Evolutionary conservation across 768 basidiomycete species (phyloP), one percentile per base, ranked within the genome.

Genomic region (Holtermannia corniformis): DNA sequence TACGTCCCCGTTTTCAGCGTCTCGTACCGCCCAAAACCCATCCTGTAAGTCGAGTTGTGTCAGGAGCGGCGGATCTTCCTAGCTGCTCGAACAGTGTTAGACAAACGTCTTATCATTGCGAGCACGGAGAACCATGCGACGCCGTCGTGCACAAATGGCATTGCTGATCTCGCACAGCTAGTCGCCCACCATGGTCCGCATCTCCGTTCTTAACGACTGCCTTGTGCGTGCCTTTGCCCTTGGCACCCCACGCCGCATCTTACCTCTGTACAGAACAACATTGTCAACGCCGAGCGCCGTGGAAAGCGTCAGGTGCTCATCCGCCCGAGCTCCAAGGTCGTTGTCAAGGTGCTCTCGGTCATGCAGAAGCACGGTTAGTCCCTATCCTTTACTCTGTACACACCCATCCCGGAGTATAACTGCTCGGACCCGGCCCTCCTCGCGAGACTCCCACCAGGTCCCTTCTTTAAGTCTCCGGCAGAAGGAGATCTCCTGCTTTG

Each of bases 281-380:
- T 96, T 63, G 89, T 95, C 83, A 99, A 99, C 64, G 95, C 95
- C 71, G 95, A 97, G 80, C 89, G 90, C 73, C 87, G 91, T 71
- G 95, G 95, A 70, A 99, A 99, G 80, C 89, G 95, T 69, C 95
- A 99, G 78, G 95, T 99, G 58, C 85, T 99, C 67, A 82, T 99
- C 75, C 84, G 93, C 47, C 95, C 95, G 51, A 89, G 87, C 3
- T 93, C 90, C 61, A 99, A 99, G 78, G 95, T 99, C 73, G 82
- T 96, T 60, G 85, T 99, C 63, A 95, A 95, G 76, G 95, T 96
- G 77, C 78, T 99, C 63, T 85, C 83, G 62, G 95, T 97, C 70
- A 96, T 97, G 89, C 95, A 99, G 76, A 86, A 92, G 62, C 93
- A 97, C 77, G 95, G 93, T 87, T 64, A 78, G 86, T 73, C 10